These are phyloP conservation scores for Rosa persica DNA, from an alignment of 306 rosid species.

Conservation along the genomic window DNA sequence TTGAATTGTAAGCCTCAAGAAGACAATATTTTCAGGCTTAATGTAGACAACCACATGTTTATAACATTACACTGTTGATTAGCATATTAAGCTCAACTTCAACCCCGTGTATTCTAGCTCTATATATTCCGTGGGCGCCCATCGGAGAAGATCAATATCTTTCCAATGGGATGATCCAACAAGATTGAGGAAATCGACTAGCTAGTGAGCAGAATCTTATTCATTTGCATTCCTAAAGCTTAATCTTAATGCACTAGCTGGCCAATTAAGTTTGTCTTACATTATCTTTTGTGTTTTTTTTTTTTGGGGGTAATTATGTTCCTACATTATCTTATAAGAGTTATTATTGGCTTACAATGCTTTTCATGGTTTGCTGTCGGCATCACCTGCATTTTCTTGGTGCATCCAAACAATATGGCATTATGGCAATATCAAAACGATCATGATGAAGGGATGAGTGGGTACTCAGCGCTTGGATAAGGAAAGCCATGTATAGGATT, in stretches of 20 bases:
- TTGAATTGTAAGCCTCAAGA: background rate
- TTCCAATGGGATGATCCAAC: background rate
- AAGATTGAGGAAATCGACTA: background rate
- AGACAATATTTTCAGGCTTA: background rate
- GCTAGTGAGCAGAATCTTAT: background rate
- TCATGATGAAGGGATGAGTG: no score
- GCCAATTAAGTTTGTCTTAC: background rate
- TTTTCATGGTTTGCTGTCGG: background rate
- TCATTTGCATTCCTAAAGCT: background rate
- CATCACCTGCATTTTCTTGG: background rate
- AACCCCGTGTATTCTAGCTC: background rate
- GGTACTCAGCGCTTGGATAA: no score
- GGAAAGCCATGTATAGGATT: no score
- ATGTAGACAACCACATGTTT: background rate
- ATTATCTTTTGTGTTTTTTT: background rate
- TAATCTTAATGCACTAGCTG: background rate
- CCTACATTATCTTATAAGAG: background rate
- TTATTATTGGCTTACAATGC: background rate
- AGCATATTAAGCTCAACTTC: background rate
- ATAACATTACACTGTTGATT: background rate
- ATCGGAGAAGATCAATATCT: slow-evolving; percentile 11
- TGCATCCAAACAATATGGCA: no score
- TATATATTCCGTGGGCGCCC: background rate
- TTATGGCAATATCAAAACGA: no score
- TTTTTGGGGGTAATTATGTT: background rate